Conservation (phyloP, 257 asterid species). For the Ophiorrhiza pumila region DNA sequence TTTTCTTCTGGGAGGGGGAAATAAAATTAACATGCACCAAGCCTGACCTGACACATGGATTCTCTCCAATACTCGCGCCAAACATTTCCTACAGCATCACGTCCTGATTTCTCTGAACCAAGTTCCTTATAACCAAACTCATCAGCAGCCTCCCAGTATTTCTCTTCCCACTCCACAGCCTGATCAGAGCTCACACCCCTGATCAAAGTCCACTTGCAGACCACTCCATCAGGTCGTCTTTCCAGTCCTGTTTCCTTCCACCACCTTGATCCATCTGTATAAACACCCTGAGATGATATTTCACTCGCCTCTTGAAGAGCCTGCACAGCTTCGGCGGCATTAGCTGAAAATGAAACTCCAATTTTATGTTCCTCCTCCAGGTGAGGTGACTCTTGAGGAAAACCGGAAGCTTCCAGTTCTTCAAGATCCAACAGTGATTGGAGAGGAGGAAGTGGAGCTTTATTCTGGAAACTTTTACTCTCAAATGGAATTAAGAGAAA, state of each 20-base stretch:
- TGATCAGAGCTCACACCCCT: conserved; percentile 77
- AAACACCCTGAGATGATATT: conserved; percentile 39
- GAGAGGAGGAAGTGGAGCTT: conserved; percentile 62
- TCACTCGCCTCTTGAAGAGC: conserved; percentile 51
- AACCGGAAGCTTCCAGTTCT: conserved; percentile 26
- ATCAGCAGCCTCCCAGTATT: conserved; percentile 97
- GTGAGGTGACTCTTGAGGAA: conserved; percentile 46
- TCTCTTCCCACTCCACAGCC: conserved; percentile 85
- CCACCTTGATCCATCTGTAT: conserved; percentile 83
- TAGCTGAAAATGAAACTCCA: conserved; percentile 59
- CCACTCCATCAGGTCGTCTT: conserved; percentile 75
- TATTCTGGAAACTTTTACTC: conserved; percentile 45
- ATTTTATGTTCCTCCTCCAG: conserved; percentile 55
- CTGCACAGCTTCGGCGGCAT: conserved; percentile 76
- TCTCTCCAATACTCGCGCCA: conserved; percentile 98
- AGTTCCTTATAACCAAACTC: conserved; percentile 91
- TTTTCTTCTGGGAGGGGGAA: neutral
- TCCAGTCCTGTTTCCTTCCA: conserved; percentile 94
- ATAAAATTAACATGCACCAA: neutral
- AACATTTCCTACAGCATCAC: conserved; percentile 82
- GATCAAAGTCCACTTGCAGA: conserved; percentile 78
- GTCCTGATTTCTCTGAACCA: conserved; percentile 98
- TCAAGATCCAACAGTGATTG: conserved; percentile 60
- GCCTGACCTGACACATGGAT: conserved; percentile 72
- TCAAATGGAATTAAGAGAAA: conserved; percentile 69